A percentile compares a stretch with the other conserved stretches of the same genome.
Conservation (phyloP, 2,329 filamentous ascomycete genomes). For the Ceratocystis variospora region DNA sequence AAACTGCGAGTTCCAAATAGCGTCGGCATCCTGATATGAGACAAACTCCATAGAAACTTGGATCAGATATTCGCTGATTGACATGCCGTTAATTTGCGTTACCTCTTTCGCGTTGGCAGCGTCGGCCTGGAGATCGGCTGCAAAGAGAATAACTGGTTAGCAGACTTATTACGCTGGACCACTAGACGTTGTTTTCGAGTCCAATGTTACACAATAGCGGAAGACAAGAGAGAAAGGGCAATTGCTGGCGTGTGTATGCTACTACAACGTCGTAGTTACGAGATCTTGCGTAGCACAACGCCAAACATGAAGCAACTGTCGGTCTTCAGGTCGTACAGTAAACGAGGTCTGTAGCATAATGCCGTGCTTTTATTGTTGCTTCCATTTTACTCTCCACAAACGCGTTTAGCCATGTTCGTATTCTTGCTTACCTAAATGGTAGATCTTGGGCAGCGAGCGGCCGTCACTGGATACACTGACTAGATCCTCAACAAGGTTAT, state of each 20-base stretch:
- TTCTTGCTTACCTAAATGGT: conserved; percentile 34
- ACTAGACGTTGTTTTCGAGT: background rate
- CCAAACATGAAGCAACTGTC: background rate
- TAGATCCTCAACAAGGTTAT: conserved; percentile 27
- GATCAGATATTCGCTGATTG: conserved; percentile 22
- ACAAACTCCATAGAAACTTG: conserved; percentile 21
- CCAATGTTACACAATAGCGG: background rate
- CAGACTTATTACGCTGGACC: background rate
- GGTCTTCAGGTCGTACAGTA: background rate
- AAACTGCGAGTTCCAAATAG: conserved; percentile 31
- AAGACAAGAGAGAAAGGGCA: background rate
- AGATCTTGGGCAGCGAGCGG: conserved; percentile 42
- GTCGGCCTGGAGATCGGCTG: conserved; percentile 16
- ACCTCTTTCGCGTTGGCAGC: conserved; percentile 20
- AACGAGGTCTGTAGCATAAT: background rate
- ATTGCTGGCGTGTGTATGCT: background rate
- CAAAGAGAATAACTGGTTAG: background rate
- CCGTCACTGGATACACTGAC: conserved; percentile 50
- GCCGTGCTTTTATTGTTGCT: background rate
- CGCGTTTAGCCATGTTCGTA: background rate
- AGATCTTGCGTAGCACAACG: background rate
- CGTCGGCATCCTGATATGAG: conserved; percentile 23
- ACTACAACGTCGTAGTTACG: background rate
- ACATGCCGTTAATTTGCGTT: conserved; percentile 24
- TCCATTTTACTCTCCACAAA: background rate